phyloP scores from a whole-genome alignment of 768 basidiomycete species.

The Trametes cingulata region DNA sequence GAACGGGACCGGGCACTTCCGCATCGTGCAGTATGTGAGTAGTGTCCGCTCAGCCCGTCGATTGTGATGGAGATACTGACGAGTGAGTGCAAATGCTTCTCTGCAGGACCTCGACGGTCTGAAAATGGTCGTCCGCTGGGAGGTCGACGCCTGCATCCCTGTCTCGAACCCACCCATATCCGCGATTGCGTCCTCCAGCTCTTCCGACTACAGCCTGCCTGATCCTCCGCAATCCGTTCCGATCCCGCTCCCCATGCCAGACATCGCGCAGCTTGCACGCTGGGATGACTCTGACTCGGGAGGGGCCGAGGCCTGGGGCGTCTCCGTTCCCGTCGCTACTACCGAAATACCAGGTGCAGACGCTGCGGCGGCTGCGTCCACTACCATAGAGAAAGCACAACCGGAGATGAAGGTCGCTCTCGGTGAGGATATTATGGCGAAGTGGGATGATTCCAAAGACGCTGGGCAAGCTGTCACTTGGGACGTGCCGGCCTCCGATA shows the following conservation, averaged over 20 bases:
- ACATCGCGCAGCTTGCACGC: neutral
- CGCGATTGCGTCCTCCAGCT: neutral
- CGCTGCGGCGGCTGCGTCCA: neutral
- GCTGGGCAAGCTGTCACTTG: neutral
- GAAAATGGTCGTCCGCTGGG: constrained; percentile 30
- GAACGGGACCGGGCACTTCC: constrained; percentile 18
- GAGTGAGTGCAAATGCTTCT: neutral
- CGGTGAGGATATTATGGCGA: neutral
- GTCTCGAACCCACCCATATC: neutral
- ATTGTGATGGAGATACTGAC: neutral
- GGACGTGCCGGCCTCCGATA: neutral
- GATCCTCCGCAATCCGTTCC: neutral
- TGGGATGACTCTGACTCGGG: neutral
- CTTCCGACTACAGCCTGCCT: neutral
- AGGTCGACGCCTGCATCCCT: constrained; percentile 29
- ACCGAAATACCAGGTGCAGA: neutral
- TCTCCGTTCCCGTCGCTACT: neutral
- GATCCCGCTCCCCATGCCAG: neutral
- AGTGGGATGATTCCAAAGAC: neutral
- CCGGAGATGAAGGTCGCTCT: neutral
- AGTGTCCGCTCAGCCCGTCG: too few relatives aligned
- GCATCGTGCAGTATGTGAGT: constrained; percentile 30
- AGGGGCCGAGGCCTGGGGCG: neutral
- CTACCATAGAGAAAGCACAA: neutral
- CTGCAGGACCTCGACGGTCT: constrained; percentile 23